Conservation (phyloP, 2,329 filamentous ascomycete species). For the Oidium heveae region DNA sequence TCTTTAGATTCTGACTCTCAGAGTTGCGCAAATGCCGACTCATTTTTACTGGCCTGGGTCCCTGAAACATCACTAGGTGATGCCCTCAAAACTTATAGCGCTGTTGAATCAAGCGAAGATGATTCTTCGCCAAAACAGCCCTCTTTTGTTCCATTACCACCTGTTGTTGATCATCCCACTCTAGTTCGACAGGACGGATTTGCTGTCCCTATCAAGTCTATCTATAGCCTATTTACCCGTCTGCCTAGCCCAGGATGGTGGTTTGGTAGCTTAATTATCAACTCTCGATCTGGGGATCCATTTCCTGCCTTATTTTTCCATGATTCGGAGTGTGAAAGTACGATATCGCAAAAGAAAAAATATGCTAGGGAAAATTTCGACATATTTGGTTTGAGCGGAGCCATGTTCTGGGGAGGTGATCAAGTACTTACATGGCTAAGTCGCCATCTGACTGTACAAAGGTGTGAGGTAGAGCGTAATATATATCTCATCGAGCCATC, state of each 20-base stretch:
- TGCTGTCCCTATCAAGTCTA: conserved; percentile 65
- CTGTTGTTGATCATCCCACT: conserved; percentile 49
- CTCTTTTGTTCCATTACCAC: conserved; percentile 76
- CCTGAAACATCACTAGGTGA: conserved; percentile 76
- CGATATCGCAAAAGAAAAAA: conserved; percentile 80
- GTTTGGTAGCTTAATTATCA: conserved; percentile 90
- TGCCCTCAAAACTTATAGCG: conserved; percentile 71
- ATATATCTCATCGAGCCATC: conserved; percentile 78
- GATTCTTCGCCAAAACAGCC: conserved; percentile 63
- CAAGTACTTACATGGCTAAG: conserved; percentile 82
- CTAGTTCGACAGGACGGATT: conserved; percentile 68
- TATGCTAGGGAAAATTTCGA: conserved; percentile 66
- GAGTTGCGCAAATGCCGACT: conserved; percentile 30
- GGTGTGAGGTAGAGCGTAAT: conserved; percentile 65
- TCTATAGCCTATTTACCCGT: conserved; percentile 74
- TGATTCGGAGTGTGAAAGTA: conserved; percentile 87
- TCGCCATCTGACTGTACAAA: conserved; percentile 58
- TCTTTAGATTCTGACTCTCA: conserved; percentile 16
- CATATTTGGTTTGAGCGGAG: conserved; percentile 60
- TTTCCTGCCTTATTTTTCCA: conserved; percentile 96
- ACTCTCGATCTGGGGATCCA: conserved; percentile 69
- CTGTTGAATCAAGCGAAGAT: conserved; percentile 69
- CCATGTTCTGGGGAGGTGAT: conserved; percentile 94
- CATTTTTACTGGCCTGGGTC: conserved; percentile 66
- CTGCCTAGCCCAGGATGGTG: conserved; percentile 94